A percentile compares a stretch with the other conserved stretches of the same genome.
These are phyloP conservation scores for Euphrasia confusa DNA, from an alignment of 257 asterid genomes.

Conservation along the genomic window DNA sequence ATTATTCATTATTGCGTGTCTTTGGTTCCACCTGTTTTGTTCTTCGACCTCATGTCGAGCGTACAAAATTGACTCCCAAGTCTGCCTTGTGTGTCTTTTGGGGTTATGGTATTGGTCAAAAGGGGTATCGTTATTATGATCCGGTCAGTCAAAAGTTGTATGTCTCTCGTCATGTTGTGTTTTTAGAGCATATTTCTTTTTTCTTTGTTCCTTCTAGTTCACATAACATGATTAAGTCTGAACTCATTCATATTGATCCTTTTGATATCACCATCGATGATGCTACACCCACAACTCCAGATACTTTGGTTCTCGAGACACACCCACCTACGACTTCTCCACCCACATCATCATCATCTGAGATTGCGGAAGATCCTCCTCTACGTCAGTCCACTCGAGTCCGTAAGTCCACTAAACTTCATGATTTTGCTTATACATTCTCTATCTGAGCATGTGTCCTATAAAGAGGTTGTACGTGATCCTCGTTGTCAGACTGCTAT, in stretches of 20 bases:
- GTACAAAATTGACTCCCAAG: no score
- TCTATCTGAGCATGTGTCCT: not conserved
- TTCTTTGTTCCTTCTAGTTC: not conserved
- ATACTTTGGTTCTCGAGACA: not conserved
- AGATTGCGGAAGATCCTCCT: not conserved
- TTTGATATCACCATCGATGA: not conserved
- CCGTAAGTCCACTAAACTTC: not conserved
- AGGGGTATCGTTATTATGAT: no score
- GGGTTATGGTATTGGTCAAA: no score
- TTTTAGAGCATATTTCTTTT: no score
- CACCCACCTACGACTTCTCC: not conserved
- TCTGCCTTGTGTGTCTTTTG: no score
- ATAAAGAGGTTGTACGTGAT: not conserved
- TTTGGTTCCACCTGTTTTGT: no score
- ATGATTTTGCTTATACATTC: not conserved
- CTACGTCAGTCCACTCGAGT: not conserved
- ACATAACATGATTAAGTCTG: not conserved
- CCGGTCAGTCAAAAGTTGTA: no score
- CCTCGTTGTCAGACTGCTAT: not conserved
- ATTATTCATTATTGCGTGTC: no score
- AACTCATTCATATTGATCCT: not conserved
- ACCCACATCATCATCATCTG: not conserved
- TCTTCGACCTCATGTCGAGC: no score
- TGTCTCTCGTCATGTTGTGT: no score
- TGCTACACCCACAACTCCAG: no score